Evolutionary conservation across 257 asterid species (phyloP).

Genomic region (Agastache rugosa): DNA sequence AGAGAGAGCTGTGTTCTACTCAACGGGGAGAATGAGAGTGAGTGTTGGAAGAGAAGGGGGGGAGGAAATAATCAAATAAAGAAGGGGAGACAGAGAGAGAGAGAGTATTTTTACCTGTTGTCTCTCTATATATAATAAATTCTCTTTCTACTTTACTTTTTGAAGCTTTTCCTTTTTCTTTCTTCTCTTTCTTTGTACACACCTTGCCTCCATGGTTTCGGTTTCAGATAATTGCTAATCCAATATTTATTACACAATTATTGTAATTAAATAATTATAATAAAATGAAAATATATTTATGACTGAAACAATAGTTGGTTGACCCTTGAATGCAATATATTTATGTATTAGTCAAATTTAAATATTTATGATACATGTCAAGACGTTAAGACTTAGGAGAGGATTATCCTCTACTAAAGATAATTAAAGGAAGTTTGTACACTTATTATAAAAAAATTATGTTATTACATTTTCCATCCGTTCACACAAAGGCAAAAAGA

Average conservation of each 20-base stretch:
- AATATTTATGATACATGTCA: background rate
- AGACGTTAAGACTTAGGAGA: background rate
- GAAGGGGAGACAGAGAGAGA: conserved; percentile 3
- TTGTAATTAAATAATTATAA: background rate
- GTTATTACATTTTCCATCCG: background rate
- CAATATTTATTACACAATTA: background rate
- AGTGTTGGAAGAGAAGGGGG: background rate
- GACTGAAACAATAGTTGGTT: background rate
- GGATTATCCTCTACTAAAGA: background rate
- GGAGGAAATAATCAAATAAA: background rate
- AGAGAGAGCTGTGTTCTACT: conserved; percentile 2
- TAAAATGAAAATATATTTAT: background rate
- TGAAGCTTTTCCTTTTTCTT: conserved; percentile 40
- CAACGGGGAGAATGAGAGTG: conserved; percentile 16
- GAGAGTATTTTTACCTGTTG: background rate
- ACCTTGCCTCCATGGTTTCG: conserved; percentile 5
- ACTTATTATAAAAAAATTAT: background rate
- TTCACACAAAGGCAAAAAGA: background rate
- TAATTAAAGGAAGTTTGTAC: background rate
- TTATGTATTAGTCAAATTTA: background rate
- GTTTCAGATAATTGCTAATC: background rate
- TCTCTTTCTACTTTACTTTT: conserved; percentile 42
- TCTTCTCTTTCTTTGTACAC: conserved; percentile 27
- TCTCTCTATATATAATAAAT: conserved; percentile 32
- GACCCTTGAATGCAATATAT: background rate